Conservation (phyloP, 805 yeast genomes). For the Yarrowia porcina region DNA sequence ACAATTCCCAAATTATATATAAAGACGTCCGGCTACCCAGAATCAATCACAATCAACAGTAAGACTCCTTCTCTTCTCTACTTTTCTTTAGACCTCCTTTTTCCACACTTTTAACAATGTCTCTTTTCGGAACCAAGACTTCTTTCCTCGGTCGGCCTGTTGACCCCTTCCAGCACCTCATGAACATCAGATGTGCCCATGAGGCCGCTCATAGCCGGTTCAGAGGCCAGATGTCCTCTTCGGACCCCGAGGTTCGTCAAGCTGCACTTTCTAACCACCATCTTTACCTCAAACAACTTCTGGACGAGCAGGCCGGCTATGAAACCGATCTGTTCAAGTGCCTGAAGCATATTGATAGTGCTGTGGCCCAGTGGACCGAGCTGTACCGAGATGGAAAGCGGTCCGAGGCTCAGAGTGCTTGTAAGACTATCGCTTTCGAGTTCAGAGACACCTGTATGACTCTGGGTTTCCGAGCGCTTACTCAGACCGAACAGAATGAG, state of each 20-base stretch:
- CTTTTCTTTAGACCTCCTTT: background rate
- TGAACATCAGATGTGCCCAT: background rate
- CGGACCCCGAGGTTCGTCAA: background rate
- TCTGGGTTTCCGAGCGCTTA: background rate
- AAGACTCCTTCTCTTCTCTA: background rate
- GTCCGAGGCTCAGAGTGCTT: background rate
- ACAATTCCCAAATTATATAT: background rate
- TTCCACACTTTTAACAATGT: background rate
- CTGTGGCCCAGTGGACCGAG: background rate
- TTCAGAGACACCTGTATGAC: background rate
- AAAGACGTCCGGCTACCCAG: background rate
- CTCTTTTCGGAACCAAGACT: background rate
- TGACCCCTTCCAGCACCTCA: constrained; percentile 12
- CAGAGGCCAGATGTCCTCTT: background rate
- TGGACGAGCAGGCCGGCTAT: constrained; percentile 6
- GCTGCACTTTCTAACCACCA: background rate
- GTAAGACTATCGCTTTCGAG: background rate
- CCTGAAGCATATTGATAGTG: background rate
- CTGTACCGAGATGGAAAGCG: background rate
- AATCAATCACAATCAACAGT: background rate
- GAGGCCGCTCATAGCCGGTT: background rate
- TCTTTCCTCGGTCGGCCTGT: background rate
- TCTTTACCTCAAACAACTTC: background rate
- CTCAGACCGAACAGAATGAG: background rate
- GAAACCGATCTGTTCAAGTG: constrained; percentile 7